These are phyloP conservation scores for Coemansia sp. DNA, from an alignment of 192 early-diverging fungal genomes.

Conservation along the genomic window DNA sequence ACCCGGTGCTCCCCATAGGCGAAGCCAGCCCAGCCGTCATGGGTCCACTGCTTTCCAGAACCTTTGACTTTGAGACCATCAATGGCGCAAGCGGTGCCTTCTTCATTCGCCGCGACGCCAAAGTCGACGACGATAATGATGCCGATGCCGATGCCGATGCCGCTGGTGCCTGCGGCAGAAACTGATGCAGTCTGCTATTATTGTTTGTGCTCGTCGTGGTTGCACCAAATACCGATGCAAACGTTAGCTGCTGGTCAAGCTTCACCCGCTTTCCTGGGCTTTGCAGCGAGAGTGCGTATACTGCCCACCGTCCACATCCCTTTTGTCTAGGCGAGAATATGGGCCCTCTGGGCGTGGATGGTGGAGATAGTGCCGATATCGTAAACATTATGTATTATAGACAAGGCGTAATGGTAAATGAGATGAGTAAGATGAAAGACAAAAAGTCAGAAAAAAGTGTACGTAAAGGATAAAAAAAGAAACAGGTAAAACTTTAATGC, in stretches of 20 bases:
- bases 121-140: slow-evolving; percentile 11
- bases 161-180: not conserved
- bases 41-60: not conserved
- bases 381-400: slow-evolving; percentile 20
- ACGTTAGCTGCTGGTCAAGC: slow-evolving; percentile 16
- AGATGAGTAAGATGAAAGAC: not conserved
- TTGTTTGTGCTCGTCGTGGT: no score
- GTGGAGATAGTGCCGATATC: slow-evolving; percentile 36
- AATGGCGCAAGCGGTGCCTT: slow-evolving; percentile 12
- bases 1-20: slow-evolving; percentile 32
- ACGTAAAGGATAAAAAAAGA: not conserved
- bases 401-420: not conserved
- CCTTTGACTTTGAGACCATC: slow-evolving; percentile 12
- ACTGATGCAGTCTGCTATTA: not conserved
- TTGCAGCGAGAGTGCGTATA: slow-evolving; percentile 24
- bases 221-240: not conserved
- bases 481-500: not conserved
- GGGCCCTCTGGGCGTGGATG: slow-evolving; percentile 32
- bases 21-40: not conserved
- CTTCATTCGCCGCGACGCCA: slow-evolving; percentile 35
- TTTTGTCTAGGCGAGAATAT: slow-evolving; percentile 37
- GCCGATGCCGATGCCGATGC: slow-evolving; percentile 5
- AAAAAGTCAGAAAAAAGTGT: not conserved
- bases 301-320: slow-evolving; percentile 16
- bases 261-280: slow-evolving; percentile 26